phyloP scores from a whole-genome alignment of 768 basidiomycete species.

The Tylopilus sp. region DNA sequence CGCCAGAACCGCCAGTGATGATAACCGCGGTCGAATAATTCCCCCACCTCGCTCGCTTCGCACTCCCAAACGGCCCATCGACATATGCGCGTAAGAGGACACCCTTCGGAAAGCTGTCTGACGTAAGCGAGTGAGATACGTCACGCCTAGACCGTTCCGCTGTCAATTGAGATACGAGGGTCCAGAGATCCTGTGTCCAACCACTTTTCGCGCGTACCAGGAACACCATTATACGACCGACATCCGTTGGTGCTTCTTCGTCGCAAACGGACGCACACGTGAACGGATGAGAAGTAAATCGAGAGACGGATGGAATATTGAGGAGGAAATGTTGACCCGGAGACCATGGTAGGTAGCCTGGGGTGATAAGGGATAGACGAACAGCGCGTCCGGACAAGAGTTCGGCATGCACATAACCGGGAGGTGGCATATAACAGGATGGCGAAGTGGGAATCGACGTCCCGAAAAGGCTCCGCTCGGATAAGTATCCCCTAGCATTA shows the following conservation, averaged over 20 bases:
- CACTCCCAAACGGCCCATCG: constrained; percentile 70
- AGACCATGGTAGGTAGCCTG: constrained; percentile 58
- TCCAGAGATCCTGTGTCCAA: constrained; percentile 66
- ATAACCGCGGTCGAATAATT: constrained; percentile 57
- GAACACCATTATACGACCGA: constrained; percentile 56
- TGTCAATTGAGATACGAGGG: constrained; percentile 41
- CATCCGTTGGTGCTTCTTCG: constrained; percentile 38
- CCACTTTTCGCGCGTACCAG: constrained; percentile 68
- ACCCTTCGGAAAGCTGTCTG: constrained; percentile 38
- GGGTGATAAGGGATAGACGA: constrained; percentile 60
- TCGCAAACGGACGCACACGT: constrained; percentile 64
- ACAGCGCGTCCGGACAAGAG: constrained; percentile 68
- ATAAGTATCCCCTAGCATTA: not conserved
- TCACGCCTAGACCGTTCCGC: constrained; percentile 34
- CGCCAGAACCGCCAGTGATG: constrained; percentile 70
- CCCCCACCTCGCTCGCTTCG: constrained; percentile 56
- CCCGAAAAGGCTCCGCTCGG: not conserved
- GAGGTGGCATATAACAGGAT: constrained; percentile 46
- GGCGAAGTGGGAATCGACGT: not conserved
- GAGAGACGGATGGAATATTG: constrained; percentile 60
- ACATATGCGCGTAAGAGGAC: constrained; percentile 54
- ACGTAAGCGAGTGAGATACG: not conserved
- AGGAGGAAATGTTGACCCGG: constrained; percentile 80
- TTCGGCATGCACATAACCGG: constrained; percentile 66
- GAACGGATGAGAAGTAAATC: constrained; percentile 67